These are phyloP conservation scores for Diaporthe velutina DNA, from an alignment of 2,329 filamentous ascomycete species.

Conservation along the genomic window DNA sequence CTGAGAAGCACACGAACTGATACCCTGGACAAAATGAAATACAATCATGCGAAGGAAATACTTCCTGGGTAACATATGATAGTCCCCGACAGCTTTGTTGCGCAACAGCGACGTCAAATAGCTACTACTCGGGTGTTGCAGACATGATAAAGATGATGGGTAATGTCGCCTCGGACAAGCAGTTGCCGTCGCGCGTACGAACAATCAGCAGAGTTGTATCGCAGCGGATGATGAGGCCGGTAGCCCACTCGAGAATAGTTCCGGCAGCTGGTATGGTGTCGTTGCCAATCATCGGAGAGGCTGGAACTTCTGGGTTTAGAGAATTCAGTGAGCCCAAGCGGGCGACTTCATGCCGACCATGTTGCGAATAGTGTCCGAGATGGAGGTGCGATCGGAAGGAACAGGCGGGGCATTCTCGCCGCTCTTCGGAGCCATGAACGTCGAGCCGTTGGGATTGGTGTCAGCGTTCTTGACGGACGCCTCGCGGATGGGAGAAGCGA, in stretches of 20 bases:
- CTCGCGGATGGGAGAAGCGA: slow-evolving; percentile 39
- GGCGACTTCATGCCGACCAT: slow-evolving; percentile 40
- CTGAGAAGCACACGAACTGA: slow-evolving; percentile 26
- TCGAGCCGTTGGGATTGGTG: slow-evolving; percentile 35
- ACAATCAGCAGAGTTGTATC: slow-evolving; percentile 19
- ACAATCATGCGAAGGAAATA: slow-evolving; percentile 38
- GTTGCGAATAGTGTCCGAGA: slow-evolving; percentile 40
- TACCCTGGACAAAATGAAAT: slow-evolving; percentile 39
- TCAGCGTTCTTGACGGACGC: slow-evolving; percentile 43
- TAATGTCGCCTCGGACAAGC: slow-evolving; percentile 25
- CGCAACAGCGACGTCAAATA: slow-evolving; percentile 19
- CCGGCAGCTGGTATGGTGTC: slow-evolving; percentile 23
- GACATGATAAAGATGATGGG: slow-evolving; percentile 36
- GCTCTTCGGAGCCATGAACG: slow-evolving; percentile 51
- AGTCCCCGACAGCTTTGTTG: slow-evolving; percentile 22
- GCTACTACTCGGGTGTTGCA: slow-evolving; percentile 16
- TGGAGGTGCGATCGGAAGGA: slow-evolving; percentile 43
- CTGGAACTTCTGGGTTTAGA: not conserved
- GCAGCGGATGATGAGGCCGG: slow-evolving; percentile 6
- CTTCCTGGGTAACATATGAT: slow-evolving; percentile 43
- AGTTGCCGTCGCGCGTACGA: not conserved
- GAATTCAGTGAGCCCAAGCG: slow-evolving; percentile 35
- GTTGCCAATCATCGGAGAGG: not conserved
- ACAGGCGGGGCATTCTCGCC: slow-evolving; percentile 45
- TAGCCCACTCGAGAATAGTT: slow-evolving; percentile 7